Percentiles rank a stretch among this genome's conserved stretches.
phyloP scores from a whole-genome alignment of 2,329 filamentous ascomycete species.

The Pseudocercospora musae region DNA sequence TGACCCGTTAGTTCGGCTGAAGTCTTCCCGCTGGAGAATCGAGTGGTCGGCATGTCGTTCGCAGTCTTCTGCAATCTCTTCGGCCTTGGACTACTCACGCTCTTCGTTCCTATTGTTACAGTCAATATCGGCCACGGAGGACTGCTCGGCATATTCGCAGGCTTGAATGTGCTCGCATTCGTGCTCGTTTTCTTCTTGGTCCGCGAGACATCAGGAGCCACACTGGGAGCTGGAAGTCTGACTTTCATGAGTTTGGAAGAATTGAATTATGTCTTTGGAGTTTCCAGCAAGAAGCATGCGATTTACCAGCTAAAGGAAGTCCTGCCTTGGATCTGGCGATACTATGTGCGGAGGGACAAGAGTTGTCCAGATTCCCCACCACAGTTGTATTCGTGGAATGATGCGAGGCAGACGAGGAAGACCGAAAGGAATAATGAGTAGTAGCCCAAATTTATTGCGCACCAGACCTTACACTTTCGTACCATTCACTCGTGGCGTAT shows the following conservation, averaged over 20 bases:
- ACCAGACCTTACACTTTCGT: not conserved
- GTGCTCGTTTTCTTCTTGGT: conserved; percentile 34
- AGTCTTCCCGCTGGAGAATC: conserved; percentile 67
- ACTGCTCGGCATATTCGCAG: conserved; percentile 31
- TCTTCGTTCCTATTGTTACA: conserved; percentile 30
- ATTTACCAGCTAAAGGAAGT: conserved; percentile 11
- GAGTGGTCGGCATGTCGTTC: conserved; percentile 65
- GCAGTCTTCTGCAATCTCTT: conserved; percentile 51
- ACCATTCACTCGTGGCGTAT: conserved; percentile 15
- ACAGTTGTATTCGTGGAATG: conserved; percentile 7
- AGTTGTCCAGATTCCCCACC: not conserved
- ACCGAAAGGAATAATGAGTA: not conserved
- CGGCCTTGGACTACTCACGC: conserved; percentile 29
- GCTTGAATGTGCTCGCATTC: conserved; percentile 31
- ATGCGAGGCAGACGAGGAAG: not conserved
- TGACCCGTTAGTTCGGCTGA: conserved; percentile 67
- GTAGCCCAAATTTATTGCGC: not conserved
- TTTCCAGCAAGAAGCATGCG: conserved; percentile 12
- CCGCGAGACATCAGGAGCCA: conserved; percentile 30
- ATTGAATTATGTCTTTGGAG: conserved; percentile 33
- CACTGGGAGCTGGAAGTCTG: conserved; percentile 23
- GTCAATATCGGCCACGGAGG: conserved; percentile 22
- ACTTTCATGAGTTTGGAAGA: conserved; percentile 30
- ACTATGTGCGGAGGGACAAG: not conserved
- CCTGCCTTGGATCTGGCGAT: conserved; percentile 16